A percentile compares a stretch with the other conserved stretches of the same genome.
phyloP scores from a whole-genome alignment of 2,329 filamentous ascomycete genomes.

The Neoarthrinium moseri region DNA sequence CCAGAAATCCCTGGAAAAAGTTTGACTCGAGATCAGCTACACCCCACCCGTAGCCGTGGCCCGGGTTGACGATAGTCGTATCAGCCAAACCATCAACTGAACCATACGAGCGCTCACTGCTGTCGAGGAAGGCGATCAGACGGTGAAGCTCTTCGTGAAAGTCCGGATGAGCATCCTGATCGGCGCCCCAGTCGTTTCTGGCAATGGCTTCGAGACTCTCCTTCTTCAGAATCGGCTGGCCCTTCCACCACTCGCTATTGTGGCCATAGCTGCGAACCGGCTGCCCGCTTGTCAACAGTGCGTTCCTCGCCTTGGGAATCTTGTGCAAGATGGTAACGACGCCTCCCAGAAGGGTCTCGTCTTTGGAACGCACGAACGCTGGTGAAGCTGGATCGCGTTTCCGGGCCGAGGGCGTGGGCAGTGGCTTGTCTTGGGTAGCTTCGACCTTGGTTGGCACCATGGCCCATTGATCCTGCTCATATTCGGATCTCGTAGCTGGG shows the following conservation, averaged over 20 bases:
- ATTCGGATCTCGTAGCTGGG: slow-evolving; percentile 55
- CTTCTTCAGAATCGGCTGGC: slow-evolving; percentile 45
- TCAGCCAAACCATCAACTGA: slow-evolving; percentile 48
- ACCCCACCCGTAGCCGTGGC: slow-evolving; percentile 30
- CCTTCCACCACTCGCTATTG: slow-evolving; percentile 61
- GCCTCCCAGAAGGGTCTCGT: slow-evolving; percentile 46
- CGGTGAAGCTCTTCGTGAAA: slow-evolving; percentile 58
- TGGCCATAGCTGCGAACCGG: slow-evolving; percentile 50
- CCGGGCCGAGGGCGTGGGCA: slow-evolving; percentile 41
- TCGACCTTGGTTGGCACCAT: slow-evolving; percentile 46
- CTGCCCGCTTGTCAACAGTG: slow-evolving; percentile 44
- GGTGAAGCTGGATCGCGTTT: slow-evolving; percentile 43
- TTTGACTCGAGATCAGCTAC: slow-evolving; percentile 42
- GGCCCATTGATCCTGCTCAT: slow-evolving; percentile 57
- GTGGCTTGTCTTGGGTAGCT: slow-evolving; percentile 27
- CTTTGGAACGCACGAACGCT: slow-evolving; percentile 46
- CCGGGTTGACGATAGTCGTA: slow-evolving; percentile 30
- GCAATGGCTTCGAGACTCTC: slow-evolving; percentile 33
- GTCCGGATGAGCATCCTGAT: slow-evolving; percentile 30
- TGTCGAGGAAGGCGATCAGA: slow-evolving; percentile 62
- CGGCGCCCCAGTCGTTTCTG: slow-evolving; percentile 28
- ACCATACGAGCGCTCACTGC: slow-evolving; percentile 59
- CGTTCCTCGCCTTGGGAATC: slow-evolving; percentile 58
- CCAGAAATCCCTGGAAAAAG: slow-evolving; percentile 30
- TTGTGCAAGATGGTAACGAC: slow-evolving; percentile 59